Percentiles rank a stretch among this genome's conserved stretches.
These are phyloP conservation scores for Penicillium sp. DNA, from an alignment of 2,329 filamentous ascomycete genomes.

Conservation along the genomic window DNA sequence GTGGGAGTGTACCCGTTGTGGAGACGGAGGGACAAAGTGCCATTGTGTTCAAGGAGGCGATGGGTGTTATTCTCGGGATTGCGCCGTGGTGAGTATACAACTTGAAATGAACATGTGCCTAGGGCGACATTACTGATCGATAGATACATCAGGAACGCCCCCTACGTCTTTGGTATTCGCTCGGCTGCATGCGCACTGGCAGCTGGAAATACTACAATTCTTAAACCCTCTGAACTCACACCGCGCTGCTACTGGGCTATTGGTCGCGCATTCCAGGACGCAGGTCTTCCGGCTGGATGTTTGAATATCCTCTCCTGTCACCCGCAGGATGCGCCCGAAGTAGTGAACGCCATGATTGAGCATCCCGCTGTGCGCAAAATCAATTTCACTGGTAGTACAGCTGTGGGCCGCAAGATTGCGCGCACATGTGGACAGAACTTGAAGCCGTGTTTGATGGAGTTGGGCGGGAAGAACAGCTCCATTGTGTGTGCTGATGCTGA, in stretches of 20 bases:
- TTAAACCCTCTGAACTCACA: slow-evolving; percentile 68
- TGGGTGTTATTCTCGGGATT: slow-evolving; percentile 74
- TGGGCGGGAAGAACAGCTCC: slow-evolving; percentile 77
- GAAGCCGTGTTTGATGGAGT: slow-evolving; percentile 76
- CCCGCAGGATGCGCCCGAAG: slow-evolving; percentile 61
- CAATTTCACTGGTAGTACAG: slow-evolving; percentile 73
- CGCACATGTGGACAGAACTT: slow-evolving; percentile 66
- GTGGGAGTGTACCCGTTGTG: slow-evolving; percentile 51
- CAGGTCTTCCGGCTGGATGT: slow-evolving; percentile 71
- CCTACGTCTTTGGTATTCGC: slow-evolving; percentile 50
- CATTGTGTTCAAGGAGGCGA: slow-evolving; percentile 70
- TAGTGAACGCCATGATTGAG: slow-evolving; percentile 67
- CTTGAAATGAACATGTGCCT: neutral
- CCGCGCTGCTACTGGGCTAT: slow-evolving; percentile 65
- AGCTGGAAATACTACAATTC: slow-evolving; percentile 69
- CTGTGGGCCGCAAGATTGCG: slow-evolving; percentile 68
- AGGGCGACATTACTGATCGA: neutral
- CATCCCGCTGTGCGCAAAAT: slow-evolving; percentile 68
- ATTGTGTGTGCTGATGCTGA: slow-evolving; percentile 80
- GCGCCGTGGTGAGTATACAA: slow-evolving; percentile 66
- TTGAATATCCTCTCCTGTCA: slow-evolving; percentile 70
- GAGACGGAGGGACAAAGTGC: slow-evolving; percentile 57
- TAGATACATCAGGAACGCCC: slow-evolving; percentile 49
- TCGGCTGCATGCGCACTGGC: slow-evolving; percentile 63
- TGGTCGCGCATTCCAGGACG: slow-evolving; percentile 63